A percentile compares a stretch with the other conserved stretches of the same genome.
These are phyloP conservation scores for Skeletonema tropicum DNA, from an alignment of 108 stramenopile genomes.

Conservation along the genomic window DNA sequence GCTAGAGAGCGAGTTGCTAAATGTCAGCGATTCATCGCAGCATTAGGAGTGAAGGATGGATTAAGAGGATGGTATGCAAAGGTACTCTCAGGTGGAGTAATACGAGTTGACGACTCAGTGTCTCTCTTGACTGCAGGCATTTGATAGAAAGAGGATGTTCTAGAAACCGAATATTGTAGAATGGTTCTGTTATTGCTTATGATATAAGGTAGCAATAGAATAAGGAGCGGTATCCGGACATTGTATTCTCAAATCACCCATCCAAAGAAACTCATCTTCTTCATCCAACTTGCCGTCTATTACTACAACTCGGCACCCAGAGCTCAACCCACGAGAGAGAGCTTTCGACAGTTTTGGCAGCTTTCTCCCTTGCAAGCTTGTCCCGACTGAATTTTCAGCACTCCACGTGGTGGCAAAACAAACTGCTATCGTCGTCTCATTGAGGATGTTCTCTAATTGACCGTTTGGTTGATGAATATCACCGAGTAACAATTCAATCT, in stretches of 20 bases:
- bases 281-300: slow-evolving; percentile 39
- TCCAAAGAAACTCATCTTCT: slow-evolving; percentile 27
- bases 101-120: slow-evolving; percentile 39
- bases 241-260: slow-evolving; percentile 32
- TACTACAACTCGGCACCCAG: slow-evolving; percentile 32
- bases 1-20: slow-evolving; percentile 49
- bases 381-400: slow-evolving; percentile 13
- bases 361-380: slow-evolving; percentile 22
- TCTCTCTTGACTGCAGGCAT: neutral
- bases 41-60: slow-evolving; percentile 49
- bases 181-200: slow-evolving; percentile 2
- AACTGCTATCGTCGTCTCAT: slow-evolving; percentile 40
- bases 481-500: slow-evolving; percentile 22
- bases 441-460: slow-evolving; percentile 3
- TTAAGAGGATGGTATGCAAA: slow-evolving; percentile 72
- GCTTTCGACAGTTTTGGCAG: slow-evolving; percentile 23
- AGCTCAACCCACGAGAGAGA: slow-evolving; percentile 14
- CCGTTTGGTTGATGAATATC: slow-evolving; percentile 21
- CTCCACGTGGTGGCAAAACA: slow-evolving; percentile 57
- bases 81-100: slow-evolving; percentile 48
- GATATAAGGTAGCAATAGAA: slow-evolving; percentile 49
- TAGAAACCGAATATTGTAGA: no score
- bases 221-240: slow-evolving; percentile 52
- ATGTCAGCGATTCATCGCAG: slow-evolving; percentile 49
- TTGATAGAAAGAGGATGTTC: neutral